Evolutionary conservation across 208 protist genomes (phyloP), one percentile per base, ranked within the genome.

Genomic region (Crithidia bombi): DNA sequence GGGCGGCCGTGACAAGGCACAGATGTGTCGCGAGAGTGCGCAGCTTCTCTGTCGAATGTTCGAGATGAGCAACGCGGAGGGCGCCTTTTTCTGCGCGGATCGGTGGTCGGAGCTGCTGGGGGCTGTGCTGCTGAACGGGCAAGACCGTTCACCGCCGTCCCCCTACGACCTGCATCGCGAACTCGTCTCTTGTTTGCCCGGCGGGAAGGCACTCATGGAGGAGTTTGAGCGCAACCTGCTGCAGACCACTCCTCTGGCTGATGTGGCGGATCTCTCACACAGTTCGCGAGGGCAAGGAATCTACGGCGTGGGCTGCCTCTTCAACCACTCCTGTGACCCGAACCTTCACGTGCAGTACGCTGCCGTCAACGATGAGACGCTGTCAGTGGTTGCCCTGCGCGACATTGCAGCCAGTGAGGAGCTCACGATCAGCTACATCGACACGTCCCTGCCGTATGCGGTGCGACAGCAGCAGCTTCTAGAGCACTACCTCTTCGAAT

Each of bases 401-500:
- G 82, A 92, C 55, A 79, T 89, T 46, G 62, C 56, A 14, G 62
- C 59, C 3, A 84, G 81, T 7, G 87, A 91, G 64, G 87, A 93
- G 76, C 78, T 90, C 15, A 86, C 77, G 64, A 85, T 93, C 51
- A 89, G 81, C 69, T 92, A 92, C 70, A 86, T 93, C 50, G 87
- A 91, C 44, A 82, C 87, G 46, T 58, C 61, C 7, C 28, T 87
- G 43, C 56, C 75, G 1, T 79, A 82, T 46, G 30, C 55, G 23
- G 51, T 71, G 50, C 63, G 90, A 23, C 87, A 91, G 49, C 72
- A 85, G 64, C 76, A 90, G 36, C 75, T 95, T 2, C 78, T 72
- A 33, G 87, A 92, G 54, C 85, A 95, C 69, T 92, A 95, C 79
- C 70, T 95, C 15, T 91, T 92, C 33, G 74, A 73, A 26, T 95